Conservation (phyloP, 257 asterid species). For the Solanum acaule region DNA sequence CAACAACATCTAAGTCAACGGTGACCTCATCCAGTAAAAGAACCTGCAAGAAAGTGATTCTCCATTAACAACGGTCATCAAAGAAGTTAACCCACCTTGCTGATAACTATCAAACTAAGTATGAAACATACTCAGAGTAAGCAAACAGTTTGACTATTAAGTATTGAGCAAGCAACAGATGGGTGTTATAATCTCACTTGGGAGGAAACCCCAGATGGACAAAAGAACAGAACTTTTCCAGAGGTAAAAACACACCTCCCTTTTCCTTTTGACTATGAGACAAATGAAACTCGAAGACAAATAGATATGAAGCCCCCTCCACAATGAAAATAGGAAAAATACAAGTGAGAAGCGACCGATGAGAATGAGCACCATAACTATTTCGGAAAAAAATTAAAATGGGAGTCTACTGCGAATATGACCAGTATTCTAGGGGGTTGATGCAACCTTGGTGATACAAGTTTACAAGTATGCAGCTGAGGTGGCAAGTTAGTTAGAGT, state of each 20-base stretch:
- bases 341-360: background rate
- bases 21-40: constrained; percentile 97
- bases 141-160: background rate
- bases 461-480: background rate
- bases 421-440: background rate
- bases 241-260: background rate
- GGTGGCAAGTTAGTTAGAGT: background rate
- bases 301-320: background rate
- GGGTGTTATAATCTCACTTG: background rate
- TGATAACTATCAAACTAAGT: background rate
- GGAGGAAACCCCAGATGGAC: background rate
- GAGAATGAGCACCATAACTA: background rate
- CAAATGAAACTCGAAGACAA: background rate
- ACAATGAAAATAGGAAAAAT: background rate
- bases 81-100: background rate
- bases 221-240: background rate
- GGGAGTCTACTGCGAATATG: background rate
- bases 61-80: background rate
- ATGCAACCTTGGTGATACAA: background rate
- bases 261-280: background rate
- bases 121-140: background rate
- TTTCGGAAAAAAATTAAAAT: background rate
- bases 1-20: constrained; percentile 91
- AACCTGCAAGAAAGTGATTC: constrained; percentile 36
- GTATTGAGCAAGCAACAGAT: background rate